phyloP scores from a whole-genome alignment of 225 moss, liverwort and hornwort species.

The Sphagnum contortum region DNA sequence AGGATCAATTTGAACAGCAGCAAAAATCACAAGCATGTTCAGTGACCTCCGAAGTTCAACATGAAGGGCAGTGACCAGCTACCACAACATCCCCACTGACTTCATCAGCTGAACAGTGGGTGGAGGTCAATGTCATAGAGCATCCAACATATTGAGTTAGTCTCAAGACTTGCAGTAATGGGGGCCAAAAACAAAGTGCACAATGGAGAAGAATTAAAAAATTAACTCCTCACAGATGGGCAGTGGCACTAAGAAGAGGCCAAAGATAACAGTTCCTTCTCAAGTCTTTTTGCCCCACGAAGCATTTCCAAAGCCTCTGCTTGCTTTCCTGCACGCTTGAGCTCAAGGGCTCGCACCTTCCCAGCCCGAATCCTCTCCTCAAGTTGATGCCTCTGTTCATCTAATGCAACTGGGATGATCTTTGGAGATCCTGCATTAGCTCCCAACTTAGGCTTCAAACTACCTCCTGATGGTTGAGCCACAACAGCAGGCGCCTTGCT shows the following conservation, averaged over 20 bases:
- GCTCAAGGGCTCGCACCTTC: conserved; percentile 74
- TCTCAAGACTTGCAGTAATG: too few species aligned
- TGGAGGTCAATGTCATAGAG: too few species aligned
- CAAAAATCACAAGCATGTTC: too few species aligned
- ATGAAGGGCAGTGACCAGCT: too few species aligned
- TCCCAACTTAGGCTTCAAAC: conserved; percentile 12
- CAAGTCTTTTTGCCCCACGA: conserved; percentile 76
- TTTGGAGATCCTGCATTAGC: background rate
- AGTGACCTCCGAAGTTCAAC: too few species aligned
- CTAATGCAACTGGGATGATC: background rate
- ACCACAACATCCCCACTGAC: too few species aligned
- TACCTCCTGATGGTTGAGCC: conserved; percentile 18
- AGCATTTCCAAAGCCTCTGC: conserved; percentile 77
- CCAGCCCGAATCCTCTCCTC: conserved; percentile 76
- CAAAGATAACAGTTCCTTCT: conserved; percentile 68
- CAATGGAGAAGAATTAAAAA: too few species aligned
- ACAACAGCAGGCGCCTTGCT: conserved; percentile 4
- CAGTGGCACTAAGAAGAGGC: conserved; percentile 10
- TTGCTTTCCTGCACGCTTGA: conserved; percentile 83
- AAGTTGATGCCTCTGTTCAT: conserved; percentile 53
- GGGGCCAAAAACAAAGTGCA: too few species aligned
- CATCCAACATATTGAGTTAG: too few species aligned
- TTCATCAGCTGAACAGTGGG: too few species aligned
- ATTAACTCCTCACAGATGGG: too few species aligned
- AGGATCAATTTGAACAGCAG: too few species aligned